Base-by-base conservation (phyloP, 192 early-diverging fungal genomes). In the Martensiomyces pterosporus region DNA sequence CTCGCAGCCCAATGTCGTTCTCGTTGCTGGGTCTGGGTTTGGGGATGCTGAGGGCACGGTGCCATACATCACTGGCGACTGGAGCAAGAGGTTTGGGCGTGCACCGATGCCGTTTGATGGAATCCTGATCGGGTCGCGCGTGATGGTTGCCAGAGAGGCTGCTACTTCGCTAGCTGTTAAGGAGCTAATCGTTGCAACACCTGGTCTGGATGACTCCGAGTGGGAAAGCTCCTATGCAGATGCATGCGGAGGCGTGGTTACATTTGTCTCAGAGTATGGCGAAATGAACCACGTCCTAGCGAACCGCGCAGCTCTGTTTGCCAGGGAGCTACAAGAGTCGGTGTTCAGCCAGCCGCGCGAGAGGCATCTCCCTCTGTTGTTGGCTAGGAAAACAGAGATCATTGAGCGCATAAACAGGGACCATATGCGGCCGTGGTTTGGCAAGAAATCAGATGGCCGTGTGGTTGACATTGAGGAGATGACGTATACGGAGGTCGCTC, bases 341-440 rank as follows among this genome's bases (percentile, higher is more conserved):
- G 84, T 97, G 51, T 85, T 94, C 49, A 63, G 57, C 43, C 81
- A 93, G 27, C 89, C 94, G 24, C 72, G 77, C 27, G 92, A 94
- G 44, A 93, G 94, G 79, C 86, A 89, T 39, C 39, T 85, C 16
- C 53, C 74, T 43, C 78, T 80, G 41, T 55, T 97, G 39, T 49
- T 80, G 40, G 75, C 82, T 41, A 89, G 86, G 75, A 85, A 87
- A 77, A 82, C 86, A 29, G 88, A 93, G 57, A 87, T 97, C 19
- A 88, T 94, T 52, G 60, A 81, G 44, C 80, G 86, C 9, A 77
- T 97, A 29, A 92, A 92, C 65, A 79, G 67, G 25, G 91, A 97
- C 64, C 93, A 83, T 75, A 90, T 92, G 76, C 90, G 93, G 72
- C 86, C 88, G 24, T 97, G 94, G 94, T 95, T 97, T 56, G 92